Base-by-base conservation (phyloP, 176 grass and related monocot species). In the Sorghum bicolor region DNA sequence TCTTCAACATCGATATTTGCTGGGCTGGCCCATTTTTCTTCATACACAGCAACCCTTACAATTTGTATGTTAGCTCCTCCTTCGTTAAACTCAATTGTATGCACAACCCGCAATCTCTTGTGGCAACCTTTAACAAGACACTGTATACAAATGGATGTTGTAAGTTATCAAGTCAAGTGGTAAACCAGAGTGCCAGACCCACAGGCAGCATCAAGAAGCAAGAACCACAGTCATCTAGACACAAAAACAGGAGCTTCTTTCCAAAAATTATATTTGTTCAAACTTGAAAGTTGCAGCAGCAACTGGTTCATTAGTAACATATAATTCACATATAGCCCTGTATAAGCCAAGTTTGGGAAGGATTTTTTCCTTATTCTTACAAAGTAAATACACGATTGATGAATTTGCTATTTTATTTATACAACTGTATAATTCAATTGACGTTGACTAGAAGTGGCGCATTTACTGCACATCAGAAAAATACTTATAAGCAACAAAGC, bases 111-210 rank as follows among this genome's bases (percentile, higher is more conserved):
- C 64, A 99, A 85, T 72, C 96, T 89, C 72, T 96, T 99, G 88
- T 96, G 91, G 78, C 93, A 96, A 77, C 96, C 96, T 92, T 99
- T 96, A 47, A 96, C 91, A 72, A 99, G 80, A 89, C 87, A 94
- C 93, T 99, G 87, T 74, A 78, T 41, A 80, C 11, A 6, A 90
- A 84, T 76, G 11, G 11, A 65, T 75, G 11, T 6, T 33, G 91
- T 66, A 76, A 81, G 39, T 63, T 17, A 64, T 45, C 34, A 32
- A 64, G 65, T 45, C 34, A 32, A 64, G 65, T 79, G n/a, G 24
- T 68, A 58, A 82, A 77, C 29, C 41, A 50, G 43, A 12, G 70
- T 48, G 29, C 26, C 9, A 77, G 64, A 76, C 33, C 19, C 33
- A 34, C 7, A 82, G 29, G 71, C 8, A 86, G 28, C 64, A 86